These are phyloP conservation scores for Rhododendron kiyosumense DNA, from an alignment of 148 eudicot species.

Conservation along the genomic window DNA sequence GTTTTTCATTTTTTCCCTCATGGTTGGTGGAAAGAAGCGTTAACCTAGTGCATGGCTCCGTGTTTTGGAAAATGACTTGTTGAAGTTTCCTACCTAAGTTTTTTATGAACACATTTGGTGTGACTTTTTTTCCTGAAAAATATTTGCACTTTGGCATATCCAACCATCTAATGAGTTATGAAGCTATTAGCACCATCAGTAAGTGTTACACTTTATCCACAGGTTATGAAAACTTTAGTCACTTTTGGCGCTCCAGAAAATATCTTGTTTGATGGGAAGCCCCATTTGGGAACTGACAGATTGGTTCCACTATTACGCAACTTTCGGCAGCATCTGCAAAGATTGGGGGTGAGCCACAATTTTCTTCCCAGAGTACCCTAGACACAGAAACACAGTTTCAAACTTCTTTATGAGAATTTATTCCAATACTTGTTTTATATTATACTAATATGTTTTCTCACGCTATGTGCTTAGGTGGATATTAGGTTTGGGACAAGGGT, in stretches of 20 bases:
- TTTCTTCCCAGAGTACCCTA: not conserved
- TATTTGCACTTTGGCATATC: not conserved
- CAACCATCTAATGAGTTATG: not conserved
- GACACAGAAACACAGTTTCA: constrained; percentile 1
- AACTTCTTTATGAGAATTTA: not conserved
- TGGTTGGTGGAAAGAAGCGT: not conserved
- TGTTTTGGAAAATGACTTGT: not conserved
- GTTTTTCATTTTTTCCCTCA: not conserved
- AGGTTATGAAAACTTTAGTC: constrained; percentile 92
- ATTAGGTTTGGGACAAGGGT: constrained; percentile 88
- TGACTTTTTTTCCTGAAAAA: not conserved
- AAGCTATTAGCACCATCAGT: not conserved
- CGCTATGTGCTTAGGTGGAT: constrained; percentile 47
- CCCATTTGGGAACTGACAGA: constrained; percentile 96
- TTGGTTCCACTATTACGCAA: constrained; percentile 77
- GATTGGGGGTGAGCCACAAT: constrained; percentile 63
- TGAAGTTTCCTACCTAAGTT: not conserved
- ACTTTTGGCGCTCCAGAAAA: constrained; percentile 90
- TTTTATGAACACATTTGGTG: not conserved
- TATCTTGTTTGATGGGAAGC: constrained; percentile 93
- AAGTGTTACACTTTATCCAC: not conserved
- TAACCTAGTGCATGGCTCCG: not conserved
- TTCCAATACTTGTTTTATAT: not conserved
- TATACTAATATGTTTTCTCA: not conserved
- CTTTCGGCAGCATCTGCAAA: constrained; percentile 75